phyloP scores from a whole-genome alignment of 2,329 filamentous ascomycete genomes.

The Fusarium sp. region DNA sequence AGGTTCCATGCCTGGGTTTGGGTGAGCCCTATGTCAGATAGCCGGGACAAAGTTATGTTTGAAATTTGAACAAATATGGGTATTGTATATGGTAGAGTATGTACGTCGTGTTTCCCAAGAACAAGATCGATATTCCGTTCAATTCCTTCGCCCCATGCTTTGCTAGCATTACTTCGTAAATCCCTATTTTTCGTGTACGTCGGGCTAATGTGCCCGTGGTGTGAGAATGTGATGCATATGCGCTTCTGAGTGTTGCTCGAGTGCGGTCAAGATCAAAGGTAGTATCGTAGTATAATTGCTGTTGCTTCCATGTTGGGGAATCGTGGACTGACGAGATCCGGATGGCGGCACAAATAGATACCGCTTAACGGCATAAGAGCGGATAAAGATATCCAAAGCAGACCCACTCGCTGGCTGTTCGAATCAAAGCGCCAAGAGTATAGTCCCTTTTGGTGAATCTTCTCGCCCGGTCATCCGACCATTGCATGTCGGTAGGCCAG shows the following conservation, averaged over 20 bases:
- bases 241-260: slow-evolving; percentile 17
- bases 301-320: slow-evolving; percentile 12
- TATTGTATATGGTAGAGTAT: slow-evolving; percentile 44
- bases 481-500: not conserved
- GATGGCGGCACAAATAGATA: slow-evolving; percentile 5
- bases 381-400: slow-evolving; percentile 1
- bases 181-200: slow-evolving; percentile 36
- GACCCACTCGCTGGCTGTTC: slow-evolving; percentile 11
- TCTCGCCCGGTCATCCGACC: slow-evolving; percentile 5
- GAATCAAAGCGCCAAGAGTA: slow-evolving; percentile 8
- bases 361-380: slow-evolving; percentile 10
- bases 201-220: slow-evolving; percentile 23
- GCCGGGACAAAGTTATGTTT: slow-evolving; percentile 1
- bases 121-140: slow-evolving; percentile 25
- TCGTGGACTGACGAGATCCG: not conserved
- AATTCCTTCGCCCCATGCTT: slow-evolving; percentile 11
- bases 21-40: not conserved
- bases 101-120: slow-evolving; percentile 25
- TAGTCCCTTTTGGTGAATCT: slow-evolving; percentile 3
- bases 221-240: slow-evolving; percentile 25
- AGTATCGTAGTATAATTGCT: slow-evolving; percentile 18
- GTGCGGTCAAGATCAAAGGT: slow-evolving; percentile 13
- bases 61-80: slow-evolving; percentile 42
- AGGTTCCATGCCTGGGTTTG: not conserved
- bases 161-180: slow-evolving; percentile 44